Percentiles rank a stretch among this genome's conserved stretches.
These are phyloP conservation scores for Xylaria polymorpha DNA, from an alignment of 2,329 filamentous ascomycete species.

Conservation along the genomic window DNA sequence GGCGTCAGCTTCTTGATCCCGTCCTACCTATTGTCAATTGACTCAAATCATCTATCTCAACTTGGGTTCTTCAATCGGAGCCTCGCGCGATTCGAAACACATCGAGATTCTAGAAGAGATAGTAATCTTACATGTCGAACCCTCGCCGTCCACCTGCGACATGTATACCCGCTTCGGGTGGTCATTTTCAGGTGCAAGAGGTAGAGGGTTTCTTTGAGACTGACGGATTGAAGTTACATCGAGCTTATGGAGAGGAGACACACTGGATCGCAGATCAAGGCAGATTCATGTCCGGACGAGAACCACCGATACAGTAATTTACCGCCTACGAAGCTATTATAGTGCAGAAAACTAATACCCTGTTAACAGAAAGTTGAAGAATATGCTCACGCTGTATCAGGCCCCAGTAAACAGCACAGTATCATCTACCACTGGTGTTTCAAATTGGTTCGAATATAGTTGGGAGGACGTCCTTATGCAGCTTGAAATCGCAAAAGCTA, in stretches of 20 bases:
- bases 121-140: background rate
- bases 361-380: slow-evolving; percentile 18
- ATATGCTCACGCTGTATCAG: slow-evolving; percentile 18
- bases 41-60: too few species aligned
- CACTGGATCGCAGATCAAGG: slow-evolving; percentile 14
- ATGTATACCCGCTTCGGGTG: background rate
- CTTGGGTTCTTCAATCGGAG: too few species aligned
- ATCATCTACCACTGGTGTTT: background rate
- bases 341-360: background rate
- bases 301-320: slow-evolving; percentile 13
- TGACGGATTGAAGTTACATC: slow-evolving; percentile 6
- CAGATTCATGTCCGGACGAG: slow-evolving; percentile 6
- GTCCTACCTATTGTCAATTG: too few species aligned
- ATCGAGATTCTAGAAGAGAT: background rate
- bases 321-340: background rate
- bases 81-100: background rate
- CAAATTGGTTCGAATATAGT: slow-evolving; percentile 6
- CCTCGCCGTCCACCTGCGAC: background rate
- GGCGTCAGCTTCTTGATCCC: too few species aligned
- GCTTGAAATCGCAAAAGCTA: slow-evolving; percentile 14
- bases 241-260: slow-evolving; percentile 17
- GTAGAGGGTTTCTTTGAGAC: slow-evolving; percentile 15
- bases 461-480: slow-evolving; percentile 9
- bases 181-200: slow-evolving; percentile 1
- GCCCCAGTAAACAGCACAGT: background rate